Evolutionary conservation across 164 flowering plant genomes (phyloP).

Genomic region (Malania oleifera): DNA sequence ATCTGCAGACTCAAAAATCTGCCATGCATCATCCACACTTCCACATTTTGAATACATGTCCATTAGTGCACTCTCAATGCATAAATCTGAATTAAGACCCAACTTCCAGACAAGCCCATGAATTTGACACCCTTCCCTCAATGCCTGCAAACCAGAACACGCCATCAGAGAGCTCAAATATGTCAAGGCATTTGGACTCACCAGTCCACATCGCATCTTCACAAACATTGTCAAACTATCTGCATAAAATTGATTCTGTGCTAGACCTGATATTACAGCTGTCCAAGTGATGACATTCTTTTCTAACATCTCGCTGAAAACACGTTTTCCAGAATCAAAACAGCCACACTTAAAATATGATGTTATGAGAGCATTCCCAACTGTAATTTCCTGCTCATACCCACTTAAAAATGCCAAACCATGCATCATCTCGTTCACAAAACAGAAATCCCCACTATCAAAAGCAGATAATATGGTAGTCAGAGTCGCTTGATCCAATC

Average conservation of each 20-base stretch:
- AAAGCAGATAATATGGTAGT: conserved; percentile 65
- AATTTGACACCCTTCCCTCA: conserved; percentile 65
- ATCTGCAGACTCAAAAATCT: conserved; percentile 55
- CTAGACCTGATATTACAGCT: conserved; percentile 71
- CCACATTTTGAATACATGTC: conserved; percentile 88
- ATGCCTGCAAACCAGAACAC: conserved; percentile 62
- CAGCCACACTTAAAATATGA: conserved; percentile 58
- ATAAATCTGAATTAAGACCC: conserved; percentile 57
- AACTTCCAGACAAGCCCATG: conserved; percentile 60
- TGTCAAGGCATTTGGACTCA: conserved; percentile 60
- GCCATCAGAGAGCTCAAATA: conserved; percentile 57
- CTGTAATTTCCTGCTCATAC: conserved; percentile 45
- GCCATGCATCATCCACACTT: conserved; percentile 54
- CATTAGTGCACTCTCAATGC: conserved; percentile 80
- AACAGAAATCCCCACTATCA: conserved; percentile 26
- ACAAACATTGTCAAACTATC: conserved; percentile 56
- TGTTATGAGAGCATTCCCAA: conserved; percentile 75
- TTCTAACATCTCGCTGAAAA: conserved; percentile 63
- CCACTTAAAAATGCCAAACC: conserved; percentile 50
- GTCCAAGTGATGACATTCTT: conserved; percentile 88
- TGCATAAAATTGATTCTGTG: conserved; percentile 42
- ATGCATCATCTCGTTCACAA: conserved; percentile 50
- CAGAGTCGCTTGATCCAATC: conserved; percentile 62
- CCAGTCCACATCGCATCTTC: conserved; percentile 40
- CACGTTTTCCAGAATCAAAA: conserved; percentile 31